Conservation (phyloP, 768 basidiomycete genomes). For the Chalciporus pseudorubinellus region DNA sequence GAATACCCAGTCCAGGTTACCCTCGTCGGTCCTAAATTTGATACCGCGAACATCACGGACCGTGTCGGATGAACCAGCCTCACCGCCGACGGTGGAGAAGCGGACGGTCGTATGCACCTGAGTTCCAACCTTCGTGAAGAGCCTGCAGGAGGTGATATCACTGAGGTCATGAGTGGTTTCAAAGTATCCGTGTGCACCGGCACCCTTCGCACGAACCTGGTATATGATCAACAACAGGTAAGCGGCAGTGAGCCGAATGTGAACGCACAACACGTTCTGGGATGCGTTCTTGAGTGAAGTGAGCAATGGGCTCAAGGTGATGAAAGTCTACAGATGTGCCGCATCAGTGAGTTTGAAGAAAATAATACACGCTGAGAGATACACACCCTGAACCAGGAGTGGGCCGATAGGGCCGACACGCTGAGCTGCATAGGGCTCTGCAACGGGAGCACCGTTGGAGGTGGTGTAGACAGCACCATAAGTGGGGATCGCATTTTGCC, state of each 20-base stretch:
- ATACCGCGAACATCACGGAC: constrained; percentile 89
- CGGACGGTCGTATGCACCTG: constrained; percentile 75
- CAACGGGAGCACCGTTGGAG: constrained; percentile 76
- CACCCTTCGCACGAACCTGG: constrained; percentile 89
- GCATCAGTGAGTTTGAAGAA: constrained; percentile 13
- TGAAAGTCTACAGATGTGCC: constrained; percentile 64
- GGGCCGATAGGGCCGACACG: constrained; percentile 74
- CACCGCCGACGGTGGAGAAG: constrained; percentile 93
- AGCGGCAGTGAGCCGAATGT: constrained; percentile 10
- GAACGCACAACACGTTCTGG: constrained; percentile 83
- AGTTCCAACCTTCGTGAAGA: constrained; percentile 66
- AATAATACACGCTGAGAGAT: background rate
- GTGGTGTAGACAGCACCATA: constrained; percentile 77
- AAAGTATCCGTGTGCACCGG: constrained; percentile 92
- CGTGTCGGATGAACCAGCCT: constrained; percentile 83
- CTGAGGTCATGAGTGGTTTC: constrained; percentile 83
- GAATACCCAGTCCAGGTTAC: constrained; percentile 91
- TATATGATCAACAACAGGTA: constrained; percentile 14
- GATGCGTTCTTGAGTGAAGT: constrained; percentile 94
- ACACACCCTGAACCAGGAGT: constrained; percentile 79
- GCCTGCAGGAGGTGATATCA: constrained; percentile 70
- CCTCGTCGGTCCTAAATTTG: constrained; percentile 87
- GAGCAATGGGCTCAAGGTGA: constrained; percentile 84
- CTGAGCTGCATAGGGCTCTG: constrained; percentile 76
- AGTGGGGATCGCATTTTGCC: constrained; percentile 58